Base-by-base conservation (phyloP, 2,329 filamentous ascomycete species). In the Diplodia scrobiculata region DNA sequence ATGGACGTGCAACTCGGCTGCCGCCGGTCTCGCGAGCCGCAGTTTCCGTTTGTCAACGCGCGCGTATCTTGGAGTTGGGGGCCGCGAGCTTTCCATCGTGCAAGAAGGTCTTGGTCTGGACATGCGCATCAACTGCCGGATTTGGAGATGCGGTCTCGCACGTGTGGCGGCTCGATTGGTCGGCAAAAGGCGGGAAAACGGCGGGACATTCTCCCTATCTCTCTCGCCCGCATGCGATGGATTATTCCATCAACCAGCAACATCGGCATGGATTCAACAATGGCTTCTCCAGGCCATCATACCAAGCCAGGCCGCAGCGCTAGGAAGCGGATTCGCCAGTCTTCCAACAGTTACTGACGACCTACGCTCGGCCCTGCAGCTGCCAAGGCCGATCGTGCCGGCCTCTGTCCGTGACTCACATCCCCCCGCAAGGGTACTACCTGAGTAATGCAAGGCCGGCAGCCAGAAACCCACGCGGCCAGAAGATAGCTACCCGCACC, bases 381-480 rank as follows among this genome's bases (percentile, higher is more conserved):
- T 25, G 58, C 58, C 58, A 50, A 62, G 45, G 41, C 58, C 58
- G 58, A 62, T 62, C 41, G 58, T 19, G 21, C 38, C 7, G 29
- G 34, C 9, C 1, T 36, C 36, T 50, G 29, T 25, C 36, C 45
- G 29, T 47, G 32, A 6, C 32, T 34, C 32, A 34, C 32, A 1
- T 11, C 34, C 34, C 58, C 45, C 58, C 58, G 58, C 58, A 62
- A 62, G 41, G 58, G 41, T 62, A 32, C 58, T 62, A 32, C 58
- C 58, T 36, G 41, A 50, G 45, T 10, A 32, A 32, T 11, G 7
- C 54, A 59, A 32, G 45, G 54, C 47, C 47, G 10, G n/a, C 47
- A 50, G 25, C 54, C 45, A 17, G 21, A 21, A 60, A 41, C 58
- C 58, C 58, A 60, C 58, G 41, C 55, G 36, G n/a, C 17, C 52